Evolutionary conservation across 176 grass and related monocot genomes (phyloP), one percentile per base, ranked within the genome.

Genomic region (Eragrostis curvula): DNA sequence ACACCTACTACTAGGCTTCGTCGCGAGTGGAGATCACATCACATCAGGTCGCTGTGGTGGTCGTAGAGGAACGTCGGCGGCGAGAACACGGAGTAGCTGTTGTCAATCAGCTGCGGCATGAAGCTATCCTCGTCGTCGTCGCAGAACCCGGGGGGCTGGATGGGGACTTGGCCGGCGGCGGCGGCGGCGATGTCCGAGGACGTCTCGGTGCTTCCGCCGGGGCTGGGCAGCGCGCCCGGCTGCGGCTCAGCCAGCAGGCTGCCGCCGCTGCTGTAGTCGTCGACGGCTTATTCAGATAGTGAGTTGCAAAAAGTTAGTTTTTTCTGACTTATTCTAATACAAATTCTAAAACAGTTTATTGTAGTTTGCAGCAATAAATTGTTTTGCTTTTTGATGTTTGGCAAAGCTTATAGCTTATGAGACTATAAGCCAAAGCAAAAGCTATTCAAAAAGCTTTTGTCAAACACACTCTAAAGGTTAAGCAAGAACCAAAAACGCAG

Each of bases 101-200:
- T 94, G 71, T 94, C 88, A 68, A 94, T 85, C 91, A 91, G 85
- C 75, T 91, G 81, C 45, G 88, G 55, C 30, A 74, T 60, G 78
- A 84, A 85, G 71, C 75, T 61, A 55, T 94, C 81, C 15, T 88
- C 87, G 18, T 83, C 82, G 27, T 81, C 79, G 15, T 72, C 57
- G 46, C 32, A 36, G 32, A 62, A 77, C 14, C 6, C 9, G n/a
- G 36, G 59, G 3, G 27, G 45, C 51, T 42, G 49, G 51, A 30
- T 21, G 24, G 66, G 40, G 55, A 41, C 25, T 3, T 43, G 75
- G 2, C 12, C 69, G 27, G 30, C 39, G 61, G 15, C 66, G 9
- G 40, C 68, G 77, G 81, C 78, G 28, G 52, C 44, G 21, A 61
- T 32, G 66, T 69, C 87, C 24, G 82, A 81, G 15, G 82, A 76